phyloP scores from a whole-genome alignment of 768 basidiomycete genomes.

The Tubosaeta sp. region DNA sequence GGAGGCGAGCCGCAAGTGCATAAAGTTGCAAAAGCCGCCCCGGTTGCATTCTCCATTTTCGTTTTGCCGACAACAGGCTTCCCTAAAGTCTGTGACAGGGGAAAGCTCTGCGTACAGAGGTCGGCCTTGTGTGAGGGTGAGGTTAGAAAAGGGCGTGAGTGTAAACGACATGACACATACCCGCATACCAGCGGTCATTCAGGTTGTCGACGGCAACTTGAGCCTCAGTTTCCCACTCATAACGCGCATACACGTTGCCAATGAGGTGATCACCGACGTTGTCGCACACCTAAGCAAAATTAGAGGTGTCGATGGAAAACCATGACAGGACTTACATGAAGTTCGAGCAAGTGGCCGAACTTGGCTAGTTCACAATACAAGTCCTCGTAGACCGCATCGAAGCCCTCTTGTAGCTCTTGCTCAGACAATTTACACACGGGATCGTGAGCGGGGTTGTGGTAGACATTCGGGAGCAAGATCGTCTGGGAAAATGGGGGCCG shows the following conservation, averaged over 20 bases:
- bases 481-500: conserved; percentile 97
- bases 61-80: conserved; percentile 98
- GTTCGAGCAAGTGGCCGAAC: conserved; percentile 91
- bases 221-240: conserved; percentile 98
- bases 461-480: conserved; percentile 93
- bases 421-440: conserved; percentile 84
- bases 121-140: conserved; percentile 52
- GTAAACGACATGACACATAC: conserved; percentile 33
- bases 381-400: conserved; percentile 93
- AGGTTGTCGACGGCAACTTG: conserved; percentile 87
- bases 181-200: conserved; percentile 98
- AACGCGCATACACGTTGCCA: conserved; percentile 96
- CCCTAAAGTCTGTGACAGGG: conserved; percentile 97
- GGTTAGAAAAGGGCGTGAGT: conserved; percentile 3
- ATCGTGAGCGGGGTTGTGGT: conserved; percentile 96
- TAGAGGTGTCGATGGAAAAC: not conserved
- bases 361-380: conserved; percentile 92
- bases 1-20: conserved; percentile 90
- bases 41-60: conserved; percentile 98
- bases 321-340: conserved; percentile 63
- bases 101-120: conserved; percentile 96
- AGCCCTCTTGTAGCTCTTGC: conserved; percentile 86
- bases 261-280: conserved; percentile 99
- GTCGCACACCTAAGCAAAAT: conserved; percentile 72
- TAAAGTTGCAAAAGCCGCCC: conserved; percentile 98